A percentile compares a stretch with the other conserved stretches of the same genome.
Evolutionary conservation across 805 yeast genomes (phyloP).

Genomic region (Saturnispora sanitii): DNA sequence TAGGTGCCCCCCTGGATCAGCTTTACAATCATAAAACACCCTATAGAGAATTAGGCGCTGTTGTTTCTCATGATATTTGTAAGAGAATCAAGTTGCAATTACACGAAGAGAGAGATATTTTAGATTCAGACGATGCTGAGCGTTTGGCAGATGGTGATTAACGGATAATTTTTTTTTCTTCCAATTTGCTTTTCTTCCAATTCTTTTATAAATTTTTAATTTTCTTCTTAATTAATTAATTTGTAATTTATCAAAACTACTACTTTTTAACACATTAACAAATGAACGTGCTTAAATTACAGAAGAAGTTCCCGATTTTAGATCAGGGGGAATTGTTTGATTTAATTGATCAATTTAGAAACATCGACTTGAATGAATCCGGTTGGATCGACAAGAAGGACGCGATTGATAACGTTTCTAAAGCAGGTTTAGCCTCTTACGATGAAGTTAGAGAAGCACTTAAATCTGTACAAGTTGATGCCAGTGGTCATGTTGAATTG

Average conservation of each 20-base stretch:
- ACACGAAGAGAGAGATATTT: slow-evolving; percentile 1
- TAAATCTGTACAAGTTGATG: slow-evolving; percentile 85
- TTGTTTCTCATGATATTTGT: slow-evolving; percentile 13
- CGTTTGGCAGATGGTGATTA: no score
- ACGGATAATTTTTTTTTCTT: no score
- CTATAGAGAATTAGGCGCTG: slow-evolving; percentile 14
- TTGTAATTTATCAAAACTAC: neutral
- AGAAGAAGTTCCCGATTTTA: slow-evolving; percentile 79
- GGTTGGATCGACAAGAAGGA: slow-evolving; percentile 93
- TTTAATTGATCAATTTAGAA: slow-evolving; percentile 78
- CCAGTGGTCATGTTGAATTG: slow-evolving; percentile 92
- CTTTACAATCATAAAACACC: slow-evolving; percentile 11
- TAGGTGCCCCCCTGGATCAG: slow-evolving; percentile 18
- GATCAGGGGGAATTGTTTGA: slow-evolving; percentile 79
- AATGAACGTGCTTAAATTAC: slow-evolving; percentile 10
- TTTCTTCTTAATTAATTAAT: neutral
- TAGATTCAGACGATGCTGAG: neutral
- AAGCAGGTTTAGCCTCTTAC: slow-evolving; percentile 70
- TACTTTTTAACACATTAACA: neutral
- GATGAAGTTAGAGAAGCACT: slow-evolving; percentile 92
- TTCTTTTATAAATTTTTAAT: neutral
- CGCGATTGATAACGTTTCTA: slow-evolving; percentile 74
- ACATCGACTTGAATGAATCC: slow-evolving; percentile 79
- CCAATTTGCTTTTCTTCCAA: neutral
- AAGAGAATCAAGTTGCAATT: slow-evolving; percentile 3